phyloP scores from a whole-genome alignment of 805 yeast species.

The Pichia manshurica region DNA sequence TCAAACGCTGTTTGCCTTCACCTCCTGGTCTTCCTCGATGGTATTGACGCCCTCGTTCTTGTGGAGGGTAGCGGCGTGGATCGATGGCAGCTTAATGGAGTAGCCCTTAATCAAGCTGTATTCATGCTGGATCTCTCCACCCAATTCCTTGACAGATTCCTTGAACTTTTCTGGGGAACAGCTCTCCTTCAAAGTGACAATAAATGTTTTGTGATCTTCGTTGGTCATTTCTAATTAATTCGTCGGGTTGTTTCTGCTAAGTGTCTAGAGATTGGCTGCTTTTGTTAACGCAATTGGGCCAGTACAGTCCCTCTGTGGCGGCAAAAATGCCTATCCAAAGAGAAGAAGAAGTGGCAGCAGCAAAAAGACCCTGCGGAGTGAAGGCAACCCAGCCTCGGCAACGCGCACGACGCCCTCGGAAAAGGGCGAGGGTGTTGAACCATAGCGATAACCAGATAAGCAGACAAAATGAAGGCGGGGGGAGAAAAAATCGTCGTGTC shows the following conservation, averaged over 20 bases:
- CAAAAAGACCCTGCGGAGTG: too few species aligned
- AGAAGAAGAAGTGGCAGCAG: too few species aligned
- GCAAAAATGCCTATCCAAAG: too few species aligned
- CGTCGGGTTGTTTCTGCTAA: background rate
- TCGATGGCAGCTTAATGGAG: constrained; percentile 50
- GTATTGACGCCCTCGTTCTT: constrained; percentile 47
- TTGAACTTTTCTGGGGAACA: constrained; percentile 33
- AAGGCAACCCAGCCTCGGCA: too few species aligned
- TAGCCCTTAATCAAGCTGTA: constrained; percentile 64
- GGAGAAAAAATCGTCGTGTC: too few species aligned
- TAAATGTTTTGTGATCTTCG: constrained; percentile 12
- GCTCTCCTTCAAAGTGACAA: constrained; percentile 11
- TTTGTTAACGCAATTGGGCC: too few species aligned
- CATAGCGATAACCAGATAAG: too few species aligned
- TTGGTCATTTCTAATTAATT: background rate
- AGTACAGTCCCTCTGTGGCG: too few species aligned
- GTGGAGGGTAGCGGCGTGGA: constrained; percentile 43
- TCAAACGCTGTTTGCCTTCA: constrained; percentile 34
- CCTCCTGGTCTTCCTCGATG: constrained; percentile 66
- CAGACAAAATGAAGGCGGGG: too few species aligned
- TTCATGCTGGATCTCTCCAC: constrained; percentile 59
- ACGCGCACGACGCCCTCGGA: too few species aligned
- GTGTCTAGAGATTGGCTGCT: too few species aligned
- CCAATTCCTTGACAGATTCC: constrained; percentile 42
- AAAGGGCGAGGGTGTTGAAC: too few species aligned